Evolutionary conservation across 495 filamentous ascomycete genomes (phyloP), one percentile per base, ranked within the genome.

Genomic region (Trichoderma reesei): DNA sequence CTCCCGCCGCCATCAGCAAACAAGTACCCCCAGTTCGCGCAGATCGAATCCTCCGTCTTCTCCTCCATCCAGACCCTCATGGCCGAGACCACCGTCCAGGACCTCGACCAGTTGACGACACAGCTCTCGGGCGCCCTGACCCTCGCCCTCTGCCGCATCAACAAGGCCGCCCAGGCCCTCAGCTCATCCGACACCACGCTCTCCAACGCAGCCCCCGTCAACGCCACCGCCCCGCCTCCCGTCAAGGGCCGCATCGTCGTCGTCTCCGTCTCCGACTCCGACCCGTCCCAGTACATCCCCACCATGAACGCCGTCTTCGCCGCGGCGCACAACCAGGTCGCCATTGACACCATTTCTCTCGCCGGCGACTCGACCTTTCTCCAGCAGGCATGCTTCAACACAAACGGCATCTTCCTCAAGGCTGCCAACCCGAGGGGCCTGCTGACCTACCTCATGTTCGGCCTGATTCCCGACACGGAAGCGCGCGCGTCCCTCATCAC

Each of bases 251-350:
- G 95, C 46, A 96, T 98, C 69, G 73, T 98, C 62, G 84, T 91
- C 11, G 75, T 95, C 44, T 91, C 87, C 59, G 90, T 92, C 38
- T 91, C 90, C 33, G 88, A 88, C 66, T 88, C 90, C 75, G 82
- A 91, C 5, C 87, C 93, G 0, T 83, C 88, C 38, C 92, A 97
- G 72, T 98, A 98, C 77, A 97, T 98, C 64, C 90, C 93, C 2
- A 89, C 96, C 59, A 98, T 98, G 92, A 98, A 98, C 78, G 82
- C 86, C 67, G 96, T 97, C 46, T 98, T 98, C 75, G 95, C 94
- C 10, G 92, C 92, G 65, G 91, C 90, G 68, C 87, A 92, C 62
- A 78, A 90, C 61, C 81, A 81, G 66, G 90, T 98, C 65, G 89
- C 94, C 14, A 90, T 98, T 72, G 93, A 97, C 73, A 89, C 96